Evolutionary conservation across 371 early-diverging fungal species (phyloP), one percentile per base, ranked within the genome.

Genomic region (Haplosporangium sp.): DNA sequence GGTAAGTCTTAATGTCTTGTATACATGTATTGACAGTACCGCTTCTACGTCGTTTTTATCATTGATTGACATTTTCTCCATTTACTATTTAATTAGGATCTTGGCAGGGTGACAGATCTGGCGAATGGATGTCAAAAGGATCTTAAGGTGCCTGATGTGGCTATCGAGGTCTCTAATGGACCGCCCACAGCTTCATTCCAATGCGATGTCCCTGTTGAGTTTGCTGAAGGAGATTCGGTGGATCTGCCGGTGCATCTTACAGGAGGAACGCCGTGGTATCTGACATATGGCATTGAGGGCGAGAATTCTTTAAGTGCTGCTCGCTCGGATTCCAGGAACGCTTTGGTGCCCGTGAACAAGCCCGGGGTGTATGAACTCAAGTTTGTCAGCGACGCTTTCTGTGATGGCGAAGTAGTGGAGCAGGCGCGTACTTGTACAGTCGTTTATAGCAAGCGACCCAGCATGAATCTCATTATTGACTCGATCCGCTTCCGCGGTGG

Each of bases 401-500:
- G 76, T 37, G 55, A 69, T 3, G 76, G 76, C 4, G 67, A 65
- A 5, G 67, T 75, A 0, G 76, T 75, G 20, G 70, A 65, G 55
- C 76, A 69, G 42, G 70, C 70, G 8, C 58, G 66, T 9, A 61
- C n/a, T 11, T 75, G 76, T 36, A 55, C 62, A 21, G 76, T 75
- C 10, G 63, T 75, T 40, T 58, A 69, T 40, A 75, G 76, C 67
- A 45, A 75, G 55, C 56, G 63, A 29, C 76, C 76, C 3, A 54
- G 67, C 5, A 75, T 75, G 76, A 69, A 75, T 11, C 59, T 75
- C 14, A 69, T 64, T 70, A 70, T 75, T 48, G 76, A 75, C 55
- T 75, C 76, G 43, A 75, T 75, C 50, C 76, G 70, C 4, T 75
- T 75, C 70, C 69, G 67, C 0, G 76, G 76, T 11, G 76, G 76